Evolutionary conservation across 1,284 basidiomycete species (phyloP).

Genomic region (Amylostereum areolatum): DNA sequence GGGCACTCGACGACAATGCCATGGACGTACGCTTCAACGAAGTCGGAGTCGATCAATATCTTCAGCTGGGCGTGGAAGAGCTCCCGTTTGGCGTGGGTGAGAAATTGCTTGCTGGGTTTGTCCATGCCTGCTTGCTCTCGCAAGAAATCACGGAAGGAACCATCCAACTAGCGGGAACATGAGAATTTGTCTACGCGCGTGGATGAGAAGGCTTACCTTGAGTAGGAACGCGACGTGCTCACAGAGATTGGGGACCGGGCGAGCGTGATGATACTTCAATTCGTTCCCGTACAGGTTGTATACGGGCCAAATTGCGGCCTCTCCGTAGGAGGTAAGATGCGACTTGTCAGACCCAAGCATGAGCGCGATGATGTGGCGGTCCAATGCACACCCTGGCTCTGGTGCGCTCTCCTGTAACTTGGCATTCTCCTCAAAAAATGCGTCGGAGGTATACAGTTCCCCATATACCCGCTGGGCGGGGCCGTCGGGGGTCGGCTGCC

Average conservation of each 20-base stretch:
- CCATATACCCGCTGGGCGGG: constrained; percentile 13
- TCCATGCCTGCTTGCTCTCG: not conserved
- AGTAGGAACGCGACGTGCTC: constrained; percentile 26
- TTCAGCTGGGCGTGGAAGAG: constrained; percentile 13
- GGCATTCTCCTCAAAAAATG: constrained; percentile 22
- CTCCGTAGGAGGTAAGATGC: constrained; percentile 15
- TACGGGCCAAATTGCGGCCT: constrained; percentile 14
- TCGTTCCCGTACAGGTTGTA: constrained; percentile 20
- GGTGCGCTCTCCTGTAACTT: constrained; percentile 10
- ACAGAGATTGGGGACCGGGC: constrained; percentile 14
- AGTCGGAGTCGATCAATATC: constrained; percentile 12
- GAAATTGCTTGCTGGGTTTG: not conserved
- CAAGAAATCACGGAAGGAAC: constrained; percentile 9
- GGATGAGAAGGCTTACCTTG: constrained; percentile 15
- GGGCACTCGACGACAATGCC: constrained; percentile 11
- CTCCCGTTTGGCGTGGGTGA: constrained; percentile 13
- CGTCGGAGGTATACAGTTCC: constrained; percentile 27
- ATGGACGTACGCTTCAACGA: constrained; percentile 12
- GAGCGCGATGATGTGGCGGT: constrained; percentile 10
- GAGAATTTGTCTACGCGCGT: not conserved
- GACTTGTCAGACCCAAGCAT: constrained; percentile 20
- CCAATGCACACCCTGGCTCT: constrained; percentile 15
- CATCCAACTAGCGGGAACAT: constrained; percentile 8
- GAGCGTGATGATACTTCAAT: constrained; percentile 19
- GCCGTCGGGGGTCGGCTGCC: not conserved